phyloP scores from a whole-genome alignment of 2,329 filamentous ascomycete genomes.

The Colletotrichum orbiculare region DNA sequence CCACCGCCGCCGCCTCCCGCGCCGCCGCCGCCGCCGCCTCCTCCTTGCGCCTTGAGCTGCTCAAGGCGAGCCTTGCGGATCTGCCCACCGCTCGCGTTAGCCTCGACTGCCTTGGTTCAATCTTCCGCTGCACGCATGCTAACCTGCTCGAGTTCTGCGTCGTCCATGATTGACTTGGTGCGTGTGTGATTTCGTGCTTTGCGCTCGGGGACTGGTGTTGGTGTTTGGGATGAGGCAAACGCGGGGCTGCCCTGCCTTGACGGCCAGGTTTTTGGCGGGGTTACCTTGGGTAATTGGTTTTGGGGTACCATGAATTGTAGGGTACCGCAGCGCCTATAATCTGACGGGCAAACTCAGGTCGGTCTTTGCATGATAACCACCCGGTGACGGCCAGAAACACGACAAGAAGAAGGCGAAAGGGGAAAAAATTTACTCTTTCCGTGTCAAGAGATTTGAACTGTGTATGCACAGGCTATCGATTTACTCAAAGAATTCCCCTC shows the following conservation, averaged over 20 bases:
- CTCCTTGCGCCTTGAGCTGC: conserved; percentile 82
- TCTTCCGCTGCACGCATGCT: background rate
- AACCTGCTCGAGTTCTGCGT: conserved; percentile 57
- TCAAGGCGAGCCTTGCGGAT: conserved; percentile 93
- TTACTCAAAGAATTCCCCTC: too few relatives aligned
- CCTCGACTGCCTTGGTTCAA: background rate
- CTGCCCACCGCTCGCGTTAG: conserved; percentile 54
- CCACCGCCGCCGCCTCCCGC: conserved; percentile 58
- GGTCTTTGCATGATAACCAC: too few relatives aligned
- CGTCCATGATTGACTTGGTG: conserved; percentile 49
- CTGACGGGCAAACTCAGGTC: too few relatives aligned
- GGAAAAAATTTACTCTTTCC: too few relatives aligned
- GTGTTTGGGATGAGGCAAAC: conserved; percentile 32
- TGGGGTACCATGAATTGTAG: too few relatives aligned
- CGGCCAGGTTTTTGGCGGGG: conserved; percentile 36
- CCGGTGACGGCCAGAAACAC: too few relatives aligned
- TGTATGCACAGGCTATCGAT: too few relatives aligned
- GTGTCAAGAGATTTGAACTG: too few relatives aligned
- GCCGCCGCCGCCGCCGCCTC: conserved; percentile 54
- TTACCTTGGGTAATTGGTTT: conserved; percentile 14
- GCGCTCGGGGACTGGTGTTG: conserved; percentile 5
- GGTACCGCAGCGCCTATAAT: too few relatives aligned
- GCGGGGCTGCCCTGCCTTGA: conserved; percentile 33
- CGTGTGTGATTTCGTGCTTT: conserved; percentile 7
- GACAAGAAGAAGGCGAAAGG: too few relatives aligned